Base-by-base conservation (phyloP, 805 yeast species). In the Candida sithepensis region DNA sequence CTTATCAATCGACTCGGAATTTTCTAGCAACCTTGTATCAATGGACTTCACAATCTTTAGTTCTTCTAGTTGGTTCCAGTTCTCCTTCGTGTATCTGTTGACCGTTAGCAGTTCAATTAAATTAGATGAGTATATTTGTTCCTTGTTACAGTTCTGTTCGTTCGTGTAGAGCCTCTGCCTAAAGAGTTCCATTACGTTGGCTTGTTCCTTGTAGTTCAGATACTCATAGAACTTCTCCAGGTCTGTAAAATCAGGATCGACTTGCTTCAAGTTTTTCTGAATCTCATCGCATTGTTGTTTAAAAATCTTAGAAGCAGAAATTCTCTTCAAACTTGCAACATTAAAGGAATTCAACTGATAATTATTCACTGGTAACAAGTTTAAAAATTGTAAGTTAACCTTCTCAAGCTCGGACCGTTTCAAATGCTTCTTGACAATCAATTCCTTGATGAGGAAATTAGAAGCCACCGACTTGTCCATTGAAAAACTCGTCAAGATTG, bases 401-500 rank as follows among this genome's bases (percentile, higher is more conserved):
- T 42, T 34, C 3, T 43, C 23, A 12, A 9, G 33, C 13, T 32
- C 34, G 1, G 43, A 28, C 1, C 22, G 38, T 28, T 43, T 39
- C 47, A 72, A 28, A 33, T 64, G 54, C 41, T 64, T 70, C 43
- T 68, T 60, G 26, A 78, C 64, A 39, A 71, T 50, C 38, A 69
- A 51, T 45, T 78, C 80, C 24, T 70, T 68, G 13, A 64, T 54
- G 21, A 65, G 65, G 59, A 71, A 88, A 6, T 70, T 63, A 1
- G 80, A 68, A 2, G 77, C 69, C 4, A 87, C 89, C 1, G 89
- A 79, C 41, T 73, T 72, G 2, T 80, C 79, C 72, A 90, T 71
- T 0, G 92, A 86, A 62, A 88, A 84, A 2, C 98, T 91, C 0
- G 99, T 94, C 37, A 88, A 78, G 54, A 94, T 88, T 0, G 98